A percentile compares a stretch with the other conserved stretches of the same genome.
These are phyloP conservation scores for Porodaedalea pini DNA, from an alignment of 1,284 basidiomycete genomes.

Conservation along the genomic window DNA sequence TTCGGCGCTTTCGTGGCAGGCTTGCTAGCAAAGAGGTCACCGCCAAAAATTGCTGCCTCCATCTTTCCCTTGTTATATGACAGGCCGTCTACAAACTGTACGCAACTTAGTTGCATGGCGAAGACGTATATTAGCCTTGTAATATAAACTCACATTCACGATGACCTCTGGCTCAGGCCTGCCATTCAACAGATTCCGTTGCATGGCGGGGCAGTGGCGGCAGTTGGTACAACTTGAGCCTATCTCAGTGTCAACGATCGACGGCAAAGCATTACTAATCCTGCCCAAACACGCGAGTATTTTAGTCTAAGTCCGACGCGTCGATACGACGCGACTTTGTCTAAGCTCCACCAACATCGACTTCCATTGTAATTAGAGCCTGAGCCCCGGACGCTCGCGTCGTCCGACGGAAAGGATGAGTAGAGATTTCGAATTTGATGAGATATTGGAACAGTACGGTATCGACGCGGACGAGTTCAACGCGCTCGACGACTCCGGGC, in stretches of 20 bases:
- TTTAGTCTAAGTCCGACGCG: too few species aligned
- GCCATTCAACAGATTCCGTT: slow-evolving; percentile 38
- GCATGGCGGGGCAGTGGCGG: slow-evolving; percentile 1
- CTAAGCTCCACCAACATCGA: neutral
- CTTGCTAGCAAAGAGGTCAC: slow-evolving; percentile 53
- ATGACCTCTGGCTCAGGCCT: slow-evolving; percentile 66
- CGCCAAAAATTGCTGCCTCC: slow-evolving; percentile 53
- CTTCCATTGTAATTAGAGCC: neutral
- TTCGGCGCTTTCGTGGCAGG: slow-evolving; percentile 42
- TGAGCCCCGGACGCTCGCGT: neutral
- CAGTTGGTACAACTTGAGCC: neutral
- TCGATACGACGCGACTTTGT: neutral
- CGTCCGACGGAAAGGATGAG: neutral
- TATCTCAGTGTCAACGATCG: too few species aligned
- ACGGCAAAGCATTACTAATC: too few species aligned
- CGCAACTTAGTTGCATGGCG: neutral
- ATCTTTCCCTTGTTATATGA: slow-evolving; percentile 64
- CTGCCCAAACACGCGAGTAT: too few species aligned
- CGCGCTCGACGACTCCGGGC: neutral
- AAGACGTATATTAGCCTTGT: slow-evolving; percentile 25
- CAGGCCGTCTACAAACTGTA: slow-evolving; percentile 59
- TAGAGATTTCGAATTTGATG: neutral
- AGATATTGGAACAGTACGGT: slow-evolving; percentile 1
- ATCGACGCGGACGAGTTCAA: neutral
- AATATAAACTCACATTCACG: slow-evolving; percentile 43